Evolutionary conservation across 1,139 yeast genomes (phyloP), one percentile per base, ranked within the genome.

Genomic region (Groenewaldozyma sp.): DNA sequence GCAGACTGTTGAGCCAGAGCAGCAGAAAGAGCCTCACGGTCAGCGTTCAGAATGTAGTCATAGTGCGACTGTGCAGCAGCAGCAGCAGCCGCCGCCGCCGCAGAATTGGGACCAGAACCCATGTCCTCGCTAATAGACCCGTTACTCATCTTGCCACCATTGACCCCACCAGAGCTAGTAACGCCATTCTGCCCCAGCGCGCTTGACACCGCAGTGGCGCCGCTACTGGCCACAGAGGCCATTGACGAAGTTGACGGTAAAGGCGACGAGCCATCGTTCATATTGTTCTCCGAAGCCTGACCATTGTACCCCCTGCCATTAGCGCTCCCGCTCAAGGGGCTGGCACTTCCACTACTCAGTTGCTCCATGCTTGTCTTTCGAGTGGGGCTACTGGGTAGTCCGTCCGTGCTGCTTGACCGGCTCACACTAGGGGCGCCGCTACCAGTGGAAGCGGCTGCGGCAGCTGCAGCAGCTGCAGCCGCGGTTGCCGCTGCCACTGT

Each of bases 41-140:
- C 95, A 18, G 88, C 86, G 45, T 82, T 82, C 32, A 83, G 68
- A 24, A 39, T 36, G 56, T 82, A 87, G 56, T 83, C 95, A 75
- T 80, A 77, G 20, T 29, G 33, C 19, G 20, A 5, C 11, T 11
- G 17, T 14, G 6, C 16, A n/a, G 3, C 24, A 21, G 31, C 31
- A 14, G 37, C 10, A 21, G 28, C 28, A 11, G 28, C 36, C 18
- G 50, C 34, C 49, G 39, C 38, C 46, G 50, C 31, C 6, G 36
- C 3, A 3, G 38, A 14, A 16, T 10, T 9, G 3, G 37, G 13
- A 6, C 32, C 38, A 16, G 27, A 17, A 7, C 31, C 41, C 7
- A 34, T 24, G 14, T 13, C 11, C 5, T 13, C 11, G 4, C 10
- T 16, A 4, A 18, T 9, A 5, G 33, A 29, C 5, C 21, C 33